Percentiles rank a stretch among this genome's conserved stretches.
phyloP scores from a whole-genome alignment of 352 stramenopile genomes.

The Pythium plurisporium region DNA sequence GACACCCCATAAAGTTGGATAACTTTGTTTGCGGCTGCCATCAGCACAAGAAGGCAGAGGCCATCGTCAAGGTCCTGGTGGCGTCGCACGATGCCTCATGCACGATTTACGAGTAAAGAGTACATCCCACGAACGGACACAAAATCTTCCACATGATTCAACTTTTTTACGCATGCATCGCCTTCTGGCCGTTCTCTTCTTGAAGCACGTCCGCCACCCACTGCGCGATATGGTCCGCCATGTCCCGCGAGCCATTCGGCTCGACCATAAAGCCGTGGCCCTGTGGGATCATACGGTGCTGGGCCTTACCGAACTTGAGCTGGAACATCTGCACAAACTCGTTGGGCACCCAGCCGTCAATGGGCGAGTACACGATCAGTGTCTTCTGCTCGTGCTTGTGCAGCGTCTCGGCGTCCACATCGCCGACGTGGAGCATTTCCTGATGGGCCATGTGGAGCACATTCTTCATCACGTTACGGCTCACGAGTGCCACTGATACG shows the following conservation, averaged over 20 bases:
- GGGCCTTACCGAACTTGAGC: constrained; percentile 36
- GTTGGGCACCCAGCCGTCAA: constrained; percentile 63
- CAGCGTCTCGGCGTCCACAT: constrained; percentile 41
- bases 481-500: constrained; percentile 48
- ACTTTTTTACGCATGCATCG: too few species aligned
- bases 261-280: constrained; percentile 81
- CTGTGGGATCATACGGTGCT: constrained; percentile 50
- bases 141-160: too few species aligned
- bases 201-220: constrained; percentile 37
- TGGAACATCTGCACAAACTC: constrained; percentile 57
- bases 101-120: too few species aligned
- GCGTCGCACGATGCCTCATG: too few species aligned
- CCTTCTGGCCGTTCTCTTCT: too few species aligned
- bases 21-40: too few species aligned
- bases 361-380: constrained; percentile 63
- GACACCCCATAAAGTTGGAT: too few species aligned
- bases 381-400: constrained; percentile 40
- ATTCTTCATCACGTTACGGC: constrained; percentile 53
- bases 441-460: constrained; percentile 61
- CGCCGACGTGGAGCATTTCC: constrained; percentile 52
- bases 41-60: too few species aligned
- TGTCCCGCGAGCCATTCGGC: constrained; percentile 48
- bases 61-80: too few species aligned
- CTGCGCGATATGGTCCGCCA: constrained; percentile 54
- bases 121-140: too few species aligned